Evolutionary conservation across 257 asterid species (phyloP).

Genomic region (Plantago ovata): DNA sequence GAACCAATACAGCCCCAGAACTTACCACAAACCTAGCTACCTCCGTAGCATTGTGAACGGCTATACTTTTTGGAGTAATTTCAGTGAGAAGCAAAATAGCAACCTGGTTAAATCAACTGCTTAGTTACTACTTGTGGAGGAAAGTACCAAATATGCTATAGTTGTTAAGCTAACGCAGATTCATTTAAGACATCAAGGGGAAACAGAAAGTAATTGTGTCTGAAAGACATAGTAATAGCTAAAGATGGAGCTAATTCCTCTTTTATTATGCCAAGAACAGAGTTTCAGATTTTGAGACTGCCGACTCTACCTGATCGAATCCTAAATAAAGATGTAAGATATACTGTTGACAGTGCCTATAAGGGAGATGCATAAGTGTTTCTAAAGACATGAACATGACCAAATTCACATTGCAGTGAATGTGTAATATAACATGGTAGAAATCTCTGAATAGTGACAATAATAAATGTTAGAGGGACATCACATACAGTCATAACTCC

Average conservation of each 20-base stretch:
- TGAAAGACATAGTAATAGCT: too few species aligned
- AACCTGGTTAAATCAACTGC: slow-evolving; percentile 51
- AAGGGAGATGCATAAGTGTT: neutral
- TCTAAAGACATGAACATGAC: neutral
- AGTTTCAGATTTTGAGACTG: too few species aligned
- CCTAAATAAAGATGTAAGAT: too few species aligned
- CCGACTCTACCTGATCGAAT: too few species aligned
- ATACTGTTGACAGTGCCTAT: too few species aligned
- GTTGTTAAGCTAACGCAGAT: neutral
- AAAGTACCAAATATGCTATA: neutral
- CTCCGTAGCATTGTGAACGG: slow-evolving; percentile 97
- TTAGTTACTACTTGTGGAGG: slow-evolving; percentile 13
- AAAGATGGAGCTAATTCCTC: too few species aligned
- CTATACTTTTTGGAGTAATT: slow-evolving; percentile 97
- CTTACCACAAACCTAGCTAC: slow-evolving; percentile 98
- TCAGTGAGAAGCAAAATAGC: slow-evolving; percentile 93
- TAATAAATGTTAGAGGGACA: slow-evolving; percentile 8
- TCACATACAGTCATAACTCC: slow-evolving; percentile 92
- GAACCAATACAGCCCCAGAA: slow-evolving; percentile 25
- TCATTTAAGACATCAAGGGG: neutral
- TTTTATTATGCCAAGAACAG: too few species aligned
- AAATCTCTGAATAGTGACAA: neutral
- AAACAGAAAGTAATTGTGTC: too few species aligned
- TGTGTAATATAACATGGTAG: slow-evolving; percentile 3
- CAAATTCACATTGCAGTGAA: slow-evolving; percentile 4